Evolutionary conservation across 352 stramenopile genomes (phyloP), one percentile per base, ranked within the genome.

Genomic region (Pythium myriotylum): DNA sequence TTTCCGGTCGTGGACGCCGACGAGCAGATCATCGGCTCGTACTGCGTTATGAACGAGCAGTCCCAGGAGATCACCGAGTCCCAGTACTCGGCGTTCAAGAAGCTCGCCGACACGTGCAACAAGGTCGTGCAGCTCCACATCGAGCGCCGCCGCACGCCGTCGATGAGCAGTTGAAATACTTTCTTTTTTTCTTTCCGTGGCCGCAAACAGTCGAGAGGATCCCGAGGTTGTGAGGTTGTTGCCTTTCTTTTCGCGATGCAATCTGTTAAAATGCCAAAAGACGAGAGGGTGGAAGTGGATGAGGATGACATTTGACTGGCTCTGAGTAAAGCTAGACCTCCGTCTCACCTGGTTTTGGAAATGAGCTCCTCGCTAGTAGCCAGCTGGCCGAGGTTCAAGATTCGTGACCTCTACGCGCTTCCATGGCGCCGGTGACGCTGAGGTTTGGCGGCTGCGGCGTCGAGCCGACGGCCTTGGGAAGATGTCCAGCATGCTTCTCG

Each of bases 61-160:
- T 72, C 71, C 27, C 60, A 57, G 24, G 58, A 74, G 42, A 67
- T 91, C 54, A 81, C 69, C 14, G 68, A 70, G 48, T 76, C 77
- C 37, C 73, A 89, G 70, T 91, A 77, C 54, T 62, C 65, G 50
- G 63, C 70, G 0, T 82, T 88, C 71, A 76, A 69, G 62, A 75
- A 68, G 42, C 62, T 90, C 26, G 73, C 81, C 4, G 49, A 59
- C 12, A 65, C 58, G 17, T 39, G 22, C 14, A 42, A 45, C 41
- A 59, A 54, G 22, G 49, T 65, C n/a, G 29, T 65, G 19, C 48
- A 41, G 4, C 9, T 64, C 27, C 56, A 64, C 37, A 33, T 23
- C 22, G 32, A 62, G 45, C 40, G 14, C 32, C 45, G 35, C 14
- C 45, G 55, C 0, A 27, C 4, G 37, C 5, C 13, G 37, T 20